These are phyloP conservation scores for Aspergillus sp. DNA, from an alignment of 2,329 filamentous ascomycete species.

Conservation along the genomic window DNA sequence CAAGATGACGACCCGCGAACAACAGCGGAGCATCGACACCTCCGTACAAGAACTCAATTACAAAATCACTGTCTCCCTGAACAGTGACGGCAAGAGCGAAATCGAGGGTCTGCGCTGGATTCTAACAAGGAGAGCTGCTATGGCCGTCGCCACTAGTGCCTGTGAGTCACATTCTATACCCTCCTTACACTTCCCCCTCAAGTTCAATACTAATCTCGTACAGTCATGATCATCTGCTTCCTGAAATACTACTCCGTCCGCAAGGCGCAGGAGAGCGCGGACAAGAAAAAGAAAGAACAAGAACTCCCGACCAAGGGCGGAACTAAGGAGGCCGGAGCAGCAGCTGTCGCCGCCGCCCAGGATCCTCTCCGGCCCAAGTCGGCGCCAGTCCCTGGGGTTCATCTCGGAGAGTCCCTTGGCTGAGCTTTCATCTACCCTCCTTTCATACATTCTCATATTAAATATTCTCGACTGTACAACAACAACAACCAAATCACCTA, in stretches of 20 bases:
- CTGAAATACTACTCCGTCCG: slow-evolving; percentile 48
- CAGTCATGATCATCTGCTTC: slow-evolving; percentile 52
- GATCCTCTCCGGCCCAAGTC: neutral
- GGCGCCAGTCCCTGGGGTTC: slow-evolving; percentile 18
- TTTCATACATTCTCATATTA: neutral
- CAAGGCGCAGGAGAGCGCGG: slow-evolving; percentile 37
- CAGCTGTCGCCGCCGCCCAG: slow-evolving; percentile 6
- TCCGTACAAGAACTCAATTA: slow-evolving; percentile 94
- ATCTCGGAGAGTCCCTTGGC: slow-evolving; percentile 35
- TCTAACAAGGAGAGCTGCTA: slow-evolving; percentile 64
- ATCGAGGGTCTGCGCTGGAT: slow-evolving; percentile 93
- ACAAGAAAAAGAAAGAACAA: slow-evolving; percentile 35
- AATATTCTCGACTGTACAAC: neutral
- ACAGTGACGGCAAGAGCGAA: slow-evolving; percentile 86
- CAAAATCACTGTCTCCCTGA: slow-evolving; percentile 87
- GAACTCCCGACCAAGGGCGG: slow-evolving; percentile 30
- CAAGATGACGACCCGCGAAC: slow-evolving; percentile 85
- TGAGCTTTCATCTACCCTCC: slow-evolving; percentile 15
- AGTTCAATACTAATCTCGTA: slow-evolving; percentile 14
- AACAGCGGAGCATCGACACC: slow-evolving; percentile 81
- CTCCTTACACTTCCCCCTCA: neutral
- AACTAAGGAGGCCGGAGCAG: slow-evolving; percentile 24
- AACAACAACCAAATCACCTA: neutral
- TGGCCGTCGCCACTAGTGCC: slow-evolving; percentile 57
- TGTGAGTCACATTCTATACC: slow-evolving; percentile 38